These are phyloP conservation scores for Fragaria nilgerrensis DNA, from an alignment of 306 rosid species.

Conservation along the genomic window DNA sequence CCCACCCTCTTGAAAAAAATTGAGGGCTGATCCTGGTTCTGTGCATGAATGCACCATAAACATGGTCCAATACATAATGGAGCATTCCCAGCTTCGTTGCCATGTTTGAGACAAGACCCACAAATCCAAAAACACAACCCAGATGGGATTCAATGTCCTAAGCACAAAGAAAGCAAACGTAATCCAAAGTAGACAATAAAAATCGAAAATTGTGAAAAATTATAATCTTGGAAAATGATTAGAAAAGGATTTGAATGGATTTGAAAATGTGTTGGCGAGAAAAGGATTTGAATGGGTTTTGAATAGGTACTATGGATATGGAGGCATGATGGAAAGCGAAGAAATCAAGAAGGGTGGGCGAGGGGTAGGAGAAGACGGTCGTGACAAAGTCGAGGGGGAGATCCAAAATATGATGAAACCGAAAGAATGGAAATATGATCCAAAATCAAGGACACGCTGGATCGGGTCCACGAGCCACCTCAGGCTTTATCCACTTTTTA, in stretches of 20 bases:
- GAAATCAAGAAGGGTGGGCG: not conserved
- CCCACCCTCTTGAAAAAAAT: conserved; percentile 92
- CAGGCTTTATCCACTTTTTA: conserved; percentile 14
- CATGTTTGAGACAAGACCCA: conserved; percentile 35
- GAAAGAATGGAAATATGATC: no score
- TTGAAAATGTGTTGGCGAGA: no score
- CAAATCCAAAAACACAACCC: conserved; percentile 7
- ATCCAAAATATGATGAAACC: conserved; percentile 9
- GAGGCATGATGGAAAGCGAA: no score
- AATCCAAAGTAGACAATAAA: not conserved
- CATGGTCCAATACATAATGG: conserved; percentile 87
- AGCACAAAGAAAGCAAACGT: not conserved
- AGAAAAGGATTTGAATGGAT: not conserved
- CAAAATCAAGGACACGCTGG: conserved; percentile 28
- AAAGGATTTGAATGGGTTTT: not conserved
- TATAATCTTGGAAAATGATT: not conserved
- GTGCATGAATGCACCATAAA: conserved; percentile 92
- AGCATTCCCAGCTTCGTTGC: conserved; percentile 81
- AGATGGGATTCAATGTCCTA: not conserved
- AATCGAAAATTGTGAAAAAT: not conserved
- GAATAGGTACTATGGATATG: not conserved
- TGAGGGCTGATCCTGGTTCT: conserved; percentile 76
- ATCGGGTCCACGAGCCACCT: conserved; percentile 11
- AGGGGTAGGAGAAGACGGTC: not conserved
- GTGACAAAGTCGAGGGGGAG: conserved; percentile 19